Percentiles rank a stretch among this genome's conserved stretches.
Evolutionary conservation across 352 stramenopile species (phyloP).

Genomic region (Pythium periplocum): DNA sequence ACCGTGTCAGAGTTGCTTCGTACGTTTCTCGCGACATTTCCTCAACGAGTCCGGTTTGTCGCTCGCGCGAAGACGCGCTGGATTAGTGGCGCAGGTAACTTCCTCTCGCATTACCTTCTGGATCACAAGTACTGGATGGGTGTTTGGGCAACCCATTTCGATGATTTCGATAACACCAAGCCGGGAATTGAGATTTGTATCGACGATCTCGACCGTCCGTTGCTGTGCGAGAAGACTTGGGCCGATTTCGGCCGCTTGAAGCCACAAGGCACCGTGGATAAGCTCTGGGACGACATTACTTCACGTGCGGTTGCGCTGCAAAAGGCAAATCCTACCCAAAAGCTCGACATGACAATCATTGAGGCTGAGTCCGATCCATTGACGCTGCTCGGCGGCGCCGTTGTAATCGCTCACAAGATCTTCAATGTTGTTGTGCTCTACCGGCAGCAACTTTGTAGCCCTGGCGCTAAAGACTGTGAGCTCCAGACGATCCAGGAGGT

Average conservation of each 20-base stretch:
- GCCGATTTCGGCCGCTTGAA: constrained; percentile 20
- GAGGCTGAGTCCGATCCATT: constrained; percentile 24
- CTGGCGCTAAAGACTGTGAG: constrained; percentile 1
- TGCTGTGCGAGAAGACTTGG: constrained; percentile 26
- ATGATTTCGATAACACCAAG: constrained; percentile 15
- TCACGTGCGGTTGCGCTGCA: constrained; percentile 15
- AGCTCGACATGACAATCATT: constrained; percentile 21
- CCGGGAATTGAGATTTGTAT: constrained; percentile 19
- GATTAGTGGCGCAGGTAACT: constrained; percentile 19
- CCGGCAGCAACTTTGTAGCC: constrained; percentile 5
- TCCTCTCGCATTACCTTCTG: constrained; percentile 21
- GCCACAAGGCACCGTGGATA: constrained; percentile 13
- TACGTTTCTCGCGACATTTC: constrained; percentile 16
- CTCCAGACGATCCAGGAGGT: constrained; percentile 15
- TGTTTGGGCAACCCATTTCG: constrained; percentile 20
- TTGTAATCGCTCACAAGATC: constrained; percentile 22
- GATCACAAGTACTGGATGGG: constrained; percentile 25
- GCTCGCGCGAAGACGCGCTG: constrained; percentile 21
- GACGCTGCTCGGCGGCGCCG: constrained; percentile 17
- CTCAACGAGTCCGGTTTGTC: constrained; percentile 21
- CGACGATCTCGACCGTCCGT: constrained; percentile 20
- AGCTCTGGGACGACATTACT: constrained; percentile 24
- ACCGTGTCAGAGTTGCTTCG: constrained; percentile 4
- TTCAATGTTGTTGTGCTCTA: constrained; percentile 19
- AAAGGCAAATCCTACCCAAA: constrained; percentile 7